Percentiles rank a stretch among this genome's conserved stretches.
These are phyloP conservation scores for Botrytis hyacinthi DNA, from an alignment of 2,329 filamentous ascomycete species.

Conservation along the genomic window DNA sequence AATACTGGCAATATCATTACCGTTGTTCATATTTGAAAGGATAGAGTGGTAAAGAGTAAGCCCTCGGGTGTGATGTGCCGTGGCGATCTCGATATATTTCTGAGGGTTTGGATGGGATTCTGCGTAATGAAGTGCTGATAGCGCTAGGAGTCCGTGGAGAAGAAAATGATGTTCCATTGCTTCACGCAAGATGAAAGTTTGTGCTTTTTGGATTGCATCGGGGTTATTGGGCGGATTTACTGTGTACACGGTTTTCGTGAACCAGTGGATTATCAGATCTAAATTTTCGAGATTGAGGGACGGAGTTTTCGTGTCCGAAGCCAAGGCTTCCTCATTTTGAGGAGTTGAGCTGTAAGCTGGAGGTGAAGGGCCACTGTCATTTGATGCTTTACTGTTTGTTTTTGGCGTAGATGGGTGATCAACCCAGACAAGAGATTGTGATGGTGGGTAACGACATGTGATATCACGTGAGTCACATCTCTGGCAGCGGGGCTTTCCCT, in stretches of 20 bases:
- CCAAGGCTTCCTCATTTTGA: not conserved
- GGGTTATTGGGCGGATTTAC: not conserved
- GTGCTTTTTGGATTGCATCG: not conserved
- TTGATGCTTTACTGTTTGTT: not conserved
- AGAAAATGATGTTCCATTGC: not conserved
- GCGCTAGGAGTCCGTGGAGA: not conserved
- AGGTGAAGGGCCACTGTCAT: not conserved
- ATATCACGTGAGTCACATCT: not conserved
- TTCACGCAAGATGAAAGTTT: not conserved
- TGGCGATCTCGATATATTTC: constrained; percentile 4
- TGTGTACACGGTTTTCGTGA: constrained; percentile 7
- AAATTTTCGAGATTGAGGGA: not conserved
- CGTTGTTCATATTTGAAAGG: not conserved
- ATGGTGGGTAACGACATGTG: not conserved
- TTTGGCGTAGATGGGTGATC: not conserved
- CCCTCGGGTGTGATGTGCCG: not conserved
- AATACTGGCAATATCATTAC: not conserved
- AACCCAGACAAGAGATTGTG: not conserved
- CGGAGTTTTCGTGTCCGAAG: not conserved
- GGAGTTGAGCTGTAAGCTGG: not conserved
- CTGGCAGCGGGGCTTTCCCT: not conserved
- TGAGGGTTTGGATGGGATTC: not conserved
- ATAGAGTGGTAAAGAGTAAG: not conserved
- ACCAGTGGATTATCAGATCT: not conserved
- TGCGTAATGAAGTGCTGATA: not conserved